Base-by-base conservation (phyloP, 257 asterid genomes). In the Scutellaria baicalensis region DNA sequence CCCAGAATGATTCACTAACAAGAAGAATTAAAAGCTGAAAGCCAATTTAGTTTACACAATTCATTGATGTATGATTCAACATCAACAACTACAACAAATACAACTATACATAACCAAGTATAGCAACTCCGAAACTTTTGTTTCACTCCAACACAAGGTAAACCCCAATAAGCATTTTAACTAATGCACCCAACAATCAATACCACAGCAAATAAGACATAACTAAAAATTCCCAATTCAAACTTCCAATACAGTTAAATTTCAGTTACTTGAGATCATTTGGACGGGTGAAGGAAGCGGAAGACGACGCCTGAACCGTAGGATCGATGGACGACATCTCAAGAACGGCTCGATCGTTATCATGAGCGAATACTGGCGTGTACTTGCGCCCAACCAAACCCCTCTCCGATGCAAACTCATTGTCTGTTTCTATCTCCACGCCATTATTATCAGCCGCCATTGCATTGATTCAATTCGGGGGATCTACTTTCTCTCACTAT, bases 301-400 rank as follows among this genome's bases (percentile, higher is more conserved):
- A 77, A 13, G 88, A 82, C 68, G 90, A 79, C 16, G 78, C 78
- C 47, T 44, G 65, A 48, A 66, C 68, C 60, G 61, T 66, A 9
- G 88, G 95, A 74, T 84, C 86, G 68, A 85, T 72, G 10, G 89
- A 78, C 21, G 95, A 78, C 89, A 88, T 88, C 84, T 88, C 91
- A 9, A 85, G 71, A 47, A 83, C 85, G 51, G 92, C 95, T 33
- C 88, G 89, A 82, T 87, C 88, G 33, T 77, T 64, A 68, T 88
- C 89, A 57, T 88, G 86, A 7, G 95, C 95, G 71, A 85, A 85
- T 1, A 88, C 91, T 14, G 95, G 91, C 54, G 82, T 76, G 81
- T 88, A 88, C 81, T 84, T 83, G 55, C 95, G 88, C 16, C 84
- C 88, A 39, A 86, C 86, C 78, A 68, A 56, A 64, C 86, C 89